phyloP scores from a whole-genome alignment of 2,329 filamentous ascomycete genomes.

The Epichloe coenophiala region DNA sequence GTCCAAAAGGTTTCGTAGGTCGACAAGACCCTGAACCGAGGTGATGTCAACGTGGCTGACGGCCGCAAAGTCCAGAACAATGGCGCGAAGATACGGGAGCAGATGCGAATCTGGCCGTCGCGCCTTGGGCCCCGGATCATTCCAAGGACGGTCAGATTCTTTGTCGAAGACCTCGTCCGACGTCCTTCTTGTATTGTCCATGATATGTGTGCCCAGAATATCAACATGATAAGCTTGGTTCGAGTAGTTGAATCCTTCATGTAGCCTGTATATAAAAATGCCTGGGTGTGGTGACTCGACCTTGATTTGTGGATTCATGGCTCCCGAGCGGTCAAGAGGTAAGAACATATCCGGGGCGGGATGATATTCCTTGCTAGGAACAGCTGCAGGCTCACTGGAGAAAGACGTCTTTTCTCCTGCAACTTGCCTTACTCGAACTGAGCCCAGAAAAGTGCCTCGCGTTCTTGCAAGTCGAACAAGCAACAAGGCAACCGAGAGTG shows the following conservation, averaged over 20 bases:
- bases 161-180: slow-evolving; percentile 23
- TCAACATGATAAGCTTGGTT: slow-evolving; percentile 37
- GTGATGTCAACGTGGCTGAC: slow-evolving; percentile 46
- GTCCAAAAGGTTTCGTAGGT: slow-evolving; percentile 40
- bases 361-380: not conserved
- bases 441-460: slow-evolving; percentile 33
- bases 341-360: slow-evolving; percentile 24
- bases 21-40: slow-evolving; percentile 41
- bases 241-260: slow-evolving; percentile 37
- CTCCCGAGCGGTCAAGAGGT: slow-evolving; percentile 26
- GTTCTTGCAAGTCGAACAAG: slow-evolving; percentile 32
- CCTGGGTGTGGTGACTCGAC: slow-evolving; percentile 32
- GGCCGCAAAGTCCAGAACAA: slow-evolving; percentile 44
- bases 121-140: slow-evolving; percentile 30
- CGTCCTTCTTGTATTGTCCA: slow-evolving; percentile 26
- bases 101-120: slow-evolving; percentile 14
- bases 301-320: slow-evolving; percentile 29
- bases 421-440: slow-evolving; percentile 14
- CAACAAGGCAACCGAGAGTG: slow-evolving; percentile 27
- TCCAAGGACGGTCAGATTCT: slow-evolving; percentile 38
- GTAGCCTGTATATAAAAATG: slow-evolving; percentile 38
- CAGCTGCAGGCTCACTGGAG: not conserved
- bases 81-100: slow-evolving; percentile 34
- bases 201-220: slow-evolving; percentile 25
- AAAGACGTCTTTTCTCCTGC: not conserved